Conservation (phyloP, 2,329 filamentous ascomycete species). For the Penicillium sp. region DNA sequence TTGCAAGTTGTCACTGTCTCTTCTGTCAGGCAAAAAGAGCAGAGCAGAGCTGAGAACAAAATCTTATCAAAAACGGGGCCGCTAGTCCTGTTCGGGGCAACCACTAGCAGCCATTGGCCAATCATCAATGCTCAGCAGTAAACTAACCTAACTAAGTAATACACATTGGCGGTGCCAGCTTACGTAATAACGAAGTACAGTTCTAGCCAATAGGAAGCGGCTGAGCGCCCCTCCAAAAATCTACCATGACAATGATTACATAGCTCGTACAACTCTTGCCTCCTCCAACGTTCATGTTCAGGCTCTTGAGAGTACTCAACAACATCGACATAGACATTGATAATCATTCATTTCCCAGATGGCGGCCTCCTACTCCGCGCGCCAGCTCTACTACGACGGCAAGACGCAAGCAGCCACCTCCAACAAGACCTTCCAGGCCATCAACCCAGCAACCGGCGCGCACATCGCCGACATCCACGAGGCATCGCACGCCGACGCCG, state of each 20-base stretch:
- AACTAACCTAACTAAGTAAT: too few relatives aligned
- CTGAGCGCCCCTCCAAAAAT: too few relatives aligned
- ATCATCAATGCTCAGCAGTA: too few relatives aligned
- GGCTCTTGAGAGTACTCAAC: too few relatives aligned
- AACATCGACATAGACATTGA: background rate
- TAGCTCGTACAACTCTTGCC: too few relatives aligned
- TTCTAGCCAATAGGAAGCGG: too few relatives aligned
- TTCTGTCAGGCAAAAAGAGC: background rate
- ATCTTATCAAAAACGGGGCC: background rate
- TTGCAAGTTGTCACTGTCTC: too few relatives aligned
- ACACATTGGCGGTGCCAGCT: too few relatives aligned
- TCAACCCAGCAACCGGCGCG: conserved; percentile 69
- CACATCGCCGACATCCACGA: conserved; percentile 68
- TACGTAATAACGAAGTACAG: too few relatives aligned
- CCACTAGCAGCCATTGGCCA: conserved; percentile 11
- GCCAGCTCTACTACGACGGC: conserved; percentile 73
- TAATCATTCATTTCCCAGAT: conserved; percentile 10
- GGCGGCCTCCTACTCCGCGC: conserved; percentile 42
- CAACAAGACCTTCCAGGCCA: conserved; percentile 62
- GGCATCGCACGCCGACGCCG: conserved; percentile 63
- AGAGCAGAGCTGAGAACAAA: background rate
- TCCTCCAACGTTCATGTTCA: too few relatives aligned
- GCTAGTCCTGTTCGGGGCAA: conserved; percentile 10
- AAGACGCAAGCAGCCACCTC: conserved; percentile 59
- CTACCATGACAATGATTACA: too few relatives aligned